A percentile compares a stretch with the other conserved stretches of the same genome.
phyloP scores from a whole-genome alignment of 2,329 filamentous ascomycete species.

The Diaporthe sp. region DNA sequence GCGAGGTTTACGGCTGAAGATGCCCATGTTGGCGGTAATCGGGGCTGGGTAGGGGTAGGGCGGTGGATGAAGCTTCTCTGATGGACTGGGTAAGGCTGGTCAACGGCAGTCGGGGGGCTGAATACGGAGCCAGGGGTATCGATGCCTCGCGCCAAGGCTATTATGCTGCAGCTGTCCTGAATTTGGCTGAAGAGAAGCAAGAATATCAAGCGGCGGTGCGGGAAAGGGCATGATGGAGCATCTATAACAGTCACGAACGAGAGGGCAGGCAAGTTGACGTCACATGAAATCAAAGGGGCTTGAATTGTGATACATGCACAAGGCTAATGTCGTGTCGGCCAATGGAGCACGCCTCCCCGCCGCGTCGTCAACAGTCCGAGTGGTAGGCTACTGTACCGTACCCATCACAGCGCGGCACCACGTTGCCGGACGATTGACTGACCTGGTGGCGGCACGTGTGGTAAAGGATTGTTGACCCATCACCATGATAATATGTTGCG shows the following conservation, averaged over 20 bases:
- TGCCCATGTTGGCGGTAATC: conserved; percentile 37
- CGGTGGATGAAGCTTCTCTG: not conserved
- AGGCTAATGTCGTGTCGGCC: not conserved
- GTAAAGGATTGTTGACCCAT: not conserved
- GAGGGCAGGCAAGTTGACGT: not conserved
- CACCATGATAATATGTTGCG: not conserved
- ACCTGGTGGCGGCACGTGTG: not conserved
- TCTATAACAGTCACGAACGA: not conserved
- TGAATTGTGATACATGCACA: conserved; percentile 1
- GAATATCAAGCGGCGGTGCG: too few relatives aligned
- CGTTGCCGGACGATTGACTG: not conserved
- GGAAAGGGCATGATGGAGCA: not conserved
- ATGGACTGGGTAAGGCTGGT: not conserved
- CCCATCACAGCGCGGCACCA: not conserved
- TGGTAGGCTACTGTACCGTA: not conserved
- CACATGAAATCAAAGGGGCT: conserved; percentile 18
- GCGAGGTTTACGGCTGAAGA: conserved; percentile 40
- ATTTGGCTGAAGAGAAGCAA: not conserved
- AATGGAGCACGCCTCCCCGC: not conserved
- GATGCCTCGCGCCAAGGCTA: conserved; percentile 7
- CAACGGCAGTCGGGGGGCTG: not conserved
- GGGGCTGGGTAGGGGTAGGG: not conserved
- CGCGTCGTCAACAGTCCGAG: not conserved
- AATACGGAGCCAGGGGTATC: not conserved
- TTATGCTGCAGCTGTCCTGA: not conserved